Evolutionary conservation across 2,329 filamentous ascomycete genomes (phyloP).

Genomic region (Macrophomina phaseolina): DNA sequence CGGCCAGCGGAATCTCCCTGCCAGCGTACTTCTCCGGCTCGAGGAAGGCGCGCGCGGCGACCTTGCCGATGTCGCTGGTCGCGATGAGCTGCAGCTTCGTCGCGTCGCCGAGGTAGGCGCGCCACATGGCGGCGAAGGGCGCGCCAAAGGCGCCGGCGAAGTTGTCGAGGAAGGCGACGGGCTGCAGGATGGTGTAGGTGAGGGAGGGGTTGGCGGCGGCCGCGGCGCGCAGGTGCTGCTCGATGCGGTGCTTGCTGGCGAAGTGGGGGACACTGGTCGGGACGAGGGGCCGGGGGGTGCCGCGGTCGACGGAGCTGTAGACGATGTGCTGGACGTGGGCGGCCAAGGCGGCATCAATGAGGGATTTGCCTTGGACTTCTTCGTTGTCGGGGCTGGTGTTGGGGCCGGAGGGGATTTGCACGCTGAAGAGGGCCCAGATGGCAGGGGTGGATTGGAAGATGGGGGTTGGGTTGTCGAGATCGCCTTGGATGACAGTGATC

Average conservation of each 20-base stretch:
- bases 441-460: conserved; percentile 57
- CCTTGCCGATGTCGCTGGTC: conserved; percentile 54
- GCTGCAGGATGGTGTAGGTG: conserved; percentile 65
- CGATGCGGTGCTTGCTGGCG: conserved; percentile 64
- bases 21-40: conserved; percentile 49
- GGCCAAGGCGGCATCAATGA: conserved; percentile 42
- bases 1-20: conserved; percentile 52
- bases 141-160: conserved; percentile 40
- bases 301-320: conserved; percentile 46
- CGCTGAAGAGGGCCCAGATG: conserved; percentile 43
- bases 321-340: conserved; percentile 45
- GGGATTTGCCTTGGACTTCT: conserved; percentile 45
- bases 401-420: conserved; percentile 33
- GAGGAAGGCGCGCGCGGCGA: conserved; percentile 55
- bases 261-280: conserved; percentile 67
- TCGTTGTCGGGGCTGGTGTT: conserved; percentile 34
- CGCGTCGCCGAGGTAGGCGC: conserved; percentile 33
- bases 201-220: conserved; percentile 47
- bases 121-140: conserved; percentile 46
- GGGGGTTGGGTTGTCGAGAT: conserved; percentile 55
- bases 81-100: conserved; percentile 44
- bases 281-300: conserved; percentile 50
- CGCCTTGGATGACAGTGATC: conserved; percentile 61
- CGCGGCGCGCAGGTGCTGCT: conserved; percentile 60
- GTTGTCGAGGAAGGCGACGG: conserved; percentile 67